Evolutionary conservation across 345 rosid genomes (phyloP).

Genomic region (Salix purpurea): DNA sequence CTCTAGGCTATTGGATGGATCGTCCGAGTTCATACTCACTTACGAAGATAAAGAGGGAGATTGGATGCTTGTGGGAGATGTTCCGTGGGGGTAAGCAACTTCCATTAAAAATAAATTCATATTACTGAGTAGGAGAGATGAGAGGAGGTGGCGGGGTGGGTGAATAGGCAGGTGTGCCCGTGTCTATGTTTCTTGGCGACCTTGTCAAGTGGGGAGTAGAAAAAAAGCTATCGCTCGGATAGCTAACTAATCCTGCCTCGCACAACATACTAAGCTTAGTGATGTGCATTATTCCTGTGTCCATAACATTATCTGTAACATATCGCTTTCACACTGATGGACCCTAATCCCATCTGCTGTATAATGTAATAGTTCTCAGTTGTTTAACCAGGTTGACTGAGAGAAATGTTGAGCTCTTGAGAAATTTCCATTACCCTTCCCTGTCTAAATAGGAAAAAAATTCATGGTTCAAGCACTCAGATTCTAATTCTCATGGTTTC

Average conservation of each 20-base stretch:
- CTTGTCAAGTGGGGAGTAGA: not conserved
- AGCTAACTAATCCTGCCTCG: not conserved
- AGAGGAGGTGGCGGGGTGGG: not conserved
- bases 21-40: slow-evolving; percentile 37
- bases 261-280: not conserved
- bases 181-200: not conserved
- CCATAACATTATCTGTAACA: not conserved
- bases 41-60: slow-evolving; percentile 65
- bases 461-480: not conserved
- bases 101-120: not conserved
- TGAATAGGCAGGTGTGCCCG: not conserved
- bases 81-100: slow-evolving; percentile 53
- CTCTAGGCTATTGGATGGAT: slow-evolving; percentile 26
- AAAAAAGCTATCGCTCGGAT: not conserved
- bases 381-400: not conserved
- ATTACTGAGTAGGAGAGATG: not conserved
- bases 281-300: not conserved
- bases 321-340: not conserved
- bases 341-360: not conserved
- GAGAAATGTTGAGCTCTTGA: not conserved
- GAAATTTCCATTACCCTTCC: not conserved
- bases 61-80: slow-evolving; percentile 70
- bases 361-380: not conserved
- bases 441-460: not conserved
- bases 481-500: not conserved